Percentiles rank a stretch among this genome's conserved stretches.
Evolutionary conservation across 306 rosid species (phyloP).

Genomic region (Betula pendula): DNA sequence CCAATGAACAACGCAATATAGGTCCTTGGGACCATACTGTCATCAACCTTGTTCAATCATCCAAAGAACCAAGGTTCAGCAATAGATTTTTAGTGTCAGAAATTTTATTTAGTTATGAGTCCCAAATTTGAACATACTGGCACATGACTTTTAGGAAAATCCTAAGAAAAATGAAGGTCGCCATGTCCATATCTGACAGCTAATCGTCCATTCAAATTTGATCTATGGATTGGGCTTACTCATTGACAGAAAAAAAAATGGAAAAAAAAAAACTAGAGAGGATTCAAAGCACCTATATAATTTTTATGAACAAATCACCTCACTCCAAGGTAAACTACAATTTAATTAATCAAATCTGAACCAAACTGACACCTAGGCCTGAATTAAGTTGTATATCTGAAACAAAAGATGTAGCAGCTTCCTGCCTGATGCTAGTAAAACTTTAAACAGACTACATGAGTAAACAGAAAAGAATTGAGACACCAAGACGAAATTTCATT

Average conservation of each 20-base stretch:
- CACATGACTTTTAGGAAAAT: neutral
- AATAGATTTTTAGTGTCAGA: neutral
- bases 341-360: constrained; percentile 5
- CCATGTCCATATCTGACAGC: neutral
- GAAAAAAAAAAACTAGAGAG: too few relatives aligned
- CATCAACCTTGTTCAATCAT: neutral
- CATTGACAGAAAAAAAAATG: too few relatives aligned
- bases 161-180: neutral
- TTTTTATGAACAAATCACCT: constrained; percentile 22
- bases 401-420: constrained; percentile 20
- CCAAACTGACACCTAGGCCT: constrained; percentile 7
- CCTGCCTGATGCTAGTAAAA: constrained; percentile 30
- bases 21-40: neutral
- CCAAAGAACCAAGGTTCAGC: neutral
- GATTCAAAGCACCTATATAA: neutral
- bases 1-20: neutral
- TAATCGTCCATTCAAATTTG: neutral
- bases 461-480: constrained; percentile 19
- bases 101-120: neutral
- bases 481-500: constrained; percentile 10
- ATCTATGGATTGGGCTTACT: too few relatives aligned
- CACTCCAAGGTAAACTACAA: constrained; percentile 23
- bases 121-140: neutral
- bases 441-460: constrained; percentile 10
- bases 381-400: constrained; percentile 13